Evolutionary conservation across 148 eudicot species (phyloP), one percentile per base, ranked within the genome.

Genomic region (Camellia lanceoleosa): DNA sequence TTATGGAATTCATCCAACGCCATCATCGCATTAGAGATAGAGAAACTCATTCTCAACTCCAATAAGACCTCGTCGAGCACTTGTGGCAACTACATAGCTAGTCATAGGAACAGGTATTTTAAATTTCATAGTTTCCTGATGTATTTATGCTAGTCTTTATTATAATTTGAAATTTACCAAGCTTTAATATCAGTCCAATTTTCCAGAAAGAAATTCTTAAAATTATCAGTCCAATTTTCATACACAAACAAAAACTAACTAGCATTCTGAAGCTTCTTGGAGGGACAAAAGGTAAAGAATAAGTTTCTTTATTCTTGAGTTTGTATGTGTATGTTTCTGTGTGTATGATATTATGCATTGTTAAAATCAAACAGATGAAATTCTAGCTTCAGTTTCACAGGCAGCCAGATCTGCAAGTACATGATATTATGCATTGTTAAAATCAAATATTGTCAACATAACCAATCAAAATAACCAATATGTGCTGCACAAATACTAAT

Each of bases 311-410:
- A 5, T 20, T 78, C 7, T 44, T 42, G 2, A 16, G 4, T 68
- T 62, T 11, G 42, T 68, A 9, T 69, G 11, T 7, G 13, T 42
- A 11, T 43, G 49, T 62, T 58, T 43, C 52, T 12, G 13, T 52
- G 79, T 23, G 60, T 0, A 49, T 49, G 38, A 30, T 30, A 30
- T 30, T 30, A 30, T 30, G 38, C 38, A 30, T 30, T 30, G 38
- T 30, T 30, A 30, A 30, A 30, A 30, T 30, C 38, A 30, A 30
- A 30, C 1, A 30, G 38, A 30, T 30, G 85, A 80, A 49, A 94
- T 91, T 90, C 93, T 91, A 79, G 97, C 95, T 85, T 94, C 98
- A 30, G 91, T 79, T 84, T 97, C 99, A 78, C 92, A 89, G 55
- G 95, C 97, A 85, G 89, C 97, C 91, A 89, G 94, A 84, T 97